Evolutionary conservation across 148 eudicot genomes (phyloP).

Genomic region (Rhododendron mucronatum): DNA sequence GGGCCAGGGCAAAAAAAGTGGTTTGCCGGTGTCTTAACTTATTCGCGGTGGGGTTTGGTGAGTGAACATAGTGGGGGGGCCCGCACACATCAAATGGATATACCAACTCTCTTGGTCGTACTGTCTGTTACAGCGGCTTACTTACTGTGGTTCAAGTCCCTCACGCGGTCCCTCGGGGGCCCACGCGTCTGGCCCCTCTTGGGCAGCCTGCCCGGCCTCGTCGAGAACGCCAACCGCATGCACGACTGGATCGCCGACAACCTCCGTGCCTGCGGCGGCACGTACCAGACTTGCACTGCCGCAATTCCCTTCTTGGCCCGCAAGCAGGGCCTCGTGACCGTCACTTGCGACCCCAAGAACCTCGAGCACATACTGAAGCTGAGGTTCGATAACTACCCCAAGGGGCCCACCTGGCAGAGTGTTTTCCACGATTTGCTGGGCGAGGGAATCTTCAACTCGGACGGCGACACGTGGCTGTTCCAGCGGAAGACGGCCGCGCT

Average conservation of each 20-base stretch:
- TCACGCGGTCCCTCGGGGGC: conserved; percentile 45
- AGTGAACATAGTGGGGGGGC: not conserved
- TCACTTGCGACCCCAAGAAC: conserved; percentile 89
- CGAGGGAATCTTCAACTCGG: conserved; percentile 79
- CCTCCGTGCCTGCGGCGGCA: conserved; percentile 74
- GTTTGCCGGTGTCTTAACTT: not conserved
- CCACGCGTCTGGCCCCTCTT: conserved; percentile 83
- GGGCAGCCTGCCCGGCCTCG: conserved; percentile 77
- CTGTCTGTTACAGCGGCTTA: conserved; percentile 41
- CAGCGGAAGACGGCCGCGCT: conserved; percentile 95
- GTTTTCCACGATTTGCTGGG: conserved; percentile 88
- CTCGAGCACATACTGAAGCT: conserved; percentile 77
- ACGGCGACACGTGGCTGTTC: conserved; percentile 95
- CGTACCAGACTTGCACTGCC: conserved; percentile 76
- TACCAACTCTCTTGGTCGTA: conserved; percentile 34
- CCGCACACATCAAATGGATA: conserved; percentile 37
- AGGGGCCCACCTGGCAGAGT: conserved; percentile 93
- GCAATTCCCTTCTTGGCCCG: conserved; percentile 65
- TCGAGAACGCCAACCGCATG: conserved; percentile 55
- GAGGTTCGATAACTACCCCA: conserved; percentile 87
- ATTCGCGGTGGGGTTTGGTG: too few relatives aligned
- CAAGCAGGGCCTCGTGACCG: conserved; percentile 83
- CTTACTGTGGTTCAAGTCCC: conserved; percentile 58
- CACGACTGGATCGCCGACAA: conserved; percentile 96
- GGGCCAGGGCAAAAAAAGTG: not conserved